Evolutionary conservation across 192 early-diverging fungal species (phyloP), one percentile per base, ranked within the genome.

Genomic region (Coemansia sp.): DNA sequence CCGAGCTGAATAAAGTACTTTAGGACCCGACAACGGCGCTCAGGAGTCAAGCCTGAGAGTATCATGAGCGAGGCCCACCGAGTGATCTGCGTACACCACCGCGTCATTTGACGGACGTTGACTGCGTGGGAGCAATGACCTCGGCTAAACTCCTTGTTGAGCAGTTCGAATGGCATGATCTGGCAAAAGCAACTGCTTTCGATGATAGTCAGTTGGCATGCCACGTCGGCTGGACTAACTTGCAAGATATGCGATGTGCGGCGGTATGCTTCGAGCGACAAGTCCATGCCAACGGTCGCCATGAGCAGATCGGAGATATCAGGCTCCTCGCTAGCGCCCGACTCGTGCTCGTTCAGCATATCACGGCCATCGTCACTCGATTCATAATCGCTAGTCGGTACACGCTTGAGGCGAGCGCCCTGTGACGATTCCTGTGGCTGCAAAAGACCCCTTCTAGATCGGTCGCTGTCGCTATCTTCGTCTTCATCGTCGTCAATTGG

Each of bases 171-270:
- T 15, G 90, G 89, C 46, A 88, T 86, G 70, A 95, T 90, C 51
- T 84, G 84, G 58, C 74, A 75, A 64, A 87, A 94, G 66, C 87
- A 78, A 64, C 76, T 84, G 63, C 84, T 85, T 44, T 92, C 89
- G 84, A 93, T 86, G n/a, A 95, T 84, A 9, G 94, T 95, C 48
- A 94, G 73, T 73, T 95, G 94, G 46, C 93, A 84, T 0, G 94
- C 94, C 3, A 94, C 80, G 71, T 95, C 93, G 3, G 89, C 48
- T 2, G 94, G 87, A 31, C 90, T 90, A 34, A 95, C 69, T n/a
- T 94, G 90, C 32, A 90, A 80, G 67, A 77, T 84, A 68, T 72
- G 78, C 80, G 79, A 74, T 66, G 82, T 86, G 31, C 83, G 79
- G n/a, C 89, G 89, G 63, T 87, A 86, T 27, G 85, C 73, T 67